Evolutionary conservation across 768 basidiomycete species (phyloP).

Genomic region (Tulasnella sp.): DNA sequence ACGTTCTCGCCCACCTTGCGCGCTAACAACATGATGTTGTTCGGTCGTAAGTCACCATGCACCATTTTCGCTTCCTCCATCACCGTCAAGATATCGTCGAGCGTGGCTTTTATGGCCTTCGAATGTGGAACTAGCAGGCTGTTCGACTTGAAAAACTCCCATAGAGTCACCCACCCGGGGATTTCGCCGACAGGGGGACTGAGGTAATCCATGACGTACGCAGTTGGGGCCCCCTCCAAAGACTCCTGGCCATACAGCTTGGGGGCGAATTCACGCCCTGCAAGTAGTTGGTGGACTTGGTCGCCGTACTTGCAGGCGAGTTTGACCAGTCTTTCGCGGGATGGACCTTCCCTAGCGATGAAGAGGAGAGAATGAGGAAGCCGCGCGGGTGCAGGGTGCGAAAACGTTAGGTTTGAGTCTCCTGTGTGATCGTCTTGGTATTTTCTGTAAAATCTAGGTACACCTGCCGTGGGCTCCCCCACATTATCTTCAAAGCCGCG

Average conservation of each 20-base stretch:
- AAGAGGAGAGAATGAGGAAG: neutral
- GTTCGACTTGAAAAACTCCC: neutral
- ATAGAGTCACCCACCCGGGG: slow-evolving; percentile 10
- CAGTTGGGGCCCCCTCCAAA: slow-evolving; percentile 22
- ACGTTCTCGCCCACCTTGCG: too few species aligned
- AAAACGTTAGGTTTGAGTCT: too few species aligned
- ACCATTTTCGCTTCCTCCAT: neutral
- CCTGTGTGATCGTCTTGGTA: too few species aligned
- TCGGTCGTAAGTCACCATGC: slow-evolving; percentile 18
- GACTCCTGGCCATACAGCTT: neutral
- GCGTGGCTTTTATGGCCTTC: neutral
- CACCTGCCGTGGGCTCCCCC: too few species aligned
- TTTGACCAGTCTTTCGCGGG: neutral
- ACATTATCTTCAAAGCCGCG: too few species aligned
- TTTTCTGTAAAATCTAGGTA: too few species aligned
- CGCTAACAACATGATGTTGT: slow-evolving; percentile 15
- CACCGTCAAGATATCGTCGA: neutral
- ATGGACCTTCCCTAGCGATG: neutral
- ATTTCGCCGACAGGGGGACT: neutral
- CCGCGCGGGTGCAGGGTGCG: too few species aligned
- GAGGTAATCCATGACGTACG: slow-evolving; percentile 27
- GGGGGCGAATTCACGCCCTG: slow-evolving; percentile 1
- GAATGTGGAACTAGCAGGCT: neutral
- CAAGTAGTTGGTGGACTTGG: slow-evolving; percentile 20
- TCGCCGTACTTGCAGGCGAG: slow-evolving; percentile 21